These are phyloP conservation scores for Primulina huaijiensis DNA, from an alignment of 257 asterid genomes.

Conservation along the genomic window DNA sequence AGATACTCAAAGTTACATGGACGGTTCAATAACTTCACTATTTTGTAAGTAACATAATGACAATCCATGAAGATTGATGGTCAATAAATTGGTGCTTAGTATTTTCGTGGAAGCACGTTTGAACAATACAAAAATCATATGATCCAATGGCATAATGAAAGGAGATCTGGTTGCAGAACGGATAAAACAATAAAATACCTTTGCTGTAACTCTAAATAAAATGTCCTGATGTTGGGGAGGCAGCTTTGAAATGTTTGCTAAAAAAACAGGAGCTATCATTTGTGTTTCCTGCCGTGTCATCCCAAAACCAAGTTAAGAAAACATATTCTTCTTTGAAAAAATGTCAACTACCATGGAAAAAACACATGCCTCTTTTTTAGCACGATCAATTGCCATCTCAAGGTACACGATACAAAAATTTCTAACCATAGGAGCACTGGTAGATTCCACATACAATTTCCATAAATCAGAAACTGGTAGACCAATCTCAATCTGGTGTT, in stretches of 20 bases:
- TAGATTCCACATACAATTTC: slow-evolving; percentile 70
- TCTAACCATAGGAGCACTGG: slow-evolving; percentile 75
- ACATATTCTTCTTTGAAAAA: slow-evolving; percentile 6
- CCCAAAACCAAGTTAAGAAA: slow-evolving; percentile 21
- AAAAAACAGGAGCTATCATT: slow-evolving; percentile 57
- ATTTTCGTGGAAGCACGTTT: slow-evolving; percentile 1
- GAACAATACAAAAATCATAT: slow-evolving; percentile 1
- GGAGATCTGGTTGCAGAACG: slow-evolving; percentile 12
- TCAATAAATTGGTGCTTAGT: slow-evolving; percentile 15
- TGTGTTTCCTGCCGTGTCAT: slow-evolving; percentile 69
- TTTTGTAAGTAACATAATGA: neutral
- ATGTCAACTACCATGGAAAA: slow-evolving; percentile 20
- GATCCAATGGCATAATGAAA: slow-evolving; percentile 3
- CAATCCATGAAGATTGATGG: neutral
- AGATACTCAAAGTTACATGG: neutral
- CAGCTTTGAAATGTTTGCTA: slow-evolving; percentile 64
- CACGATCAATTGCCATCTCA: slow-evolving; percentile 94
- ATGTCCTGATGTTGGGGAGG: slow-evolving; percentile 88
- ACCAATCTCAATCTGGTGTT: slow-evolving; percentile 66
- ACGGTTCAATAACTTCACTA: slow-evolving; percentile 7
- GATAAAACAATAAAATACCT: slow-evolving; percentile 44
- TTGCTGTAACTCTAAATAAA: slow-evolving; percentile 66
- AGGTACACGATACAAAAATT: slow-evolving; percentile 85
- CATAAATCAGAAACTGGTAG: slow-evolving; percentile 74
- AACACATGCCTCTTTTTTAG: slow-evolving; percentile 58